Evolutionary conservation across 805 yeast species (phyloP), one percentile per base, ranked within the genome.

Genomic region (Schwanniomyces occidentalis): DNA sequence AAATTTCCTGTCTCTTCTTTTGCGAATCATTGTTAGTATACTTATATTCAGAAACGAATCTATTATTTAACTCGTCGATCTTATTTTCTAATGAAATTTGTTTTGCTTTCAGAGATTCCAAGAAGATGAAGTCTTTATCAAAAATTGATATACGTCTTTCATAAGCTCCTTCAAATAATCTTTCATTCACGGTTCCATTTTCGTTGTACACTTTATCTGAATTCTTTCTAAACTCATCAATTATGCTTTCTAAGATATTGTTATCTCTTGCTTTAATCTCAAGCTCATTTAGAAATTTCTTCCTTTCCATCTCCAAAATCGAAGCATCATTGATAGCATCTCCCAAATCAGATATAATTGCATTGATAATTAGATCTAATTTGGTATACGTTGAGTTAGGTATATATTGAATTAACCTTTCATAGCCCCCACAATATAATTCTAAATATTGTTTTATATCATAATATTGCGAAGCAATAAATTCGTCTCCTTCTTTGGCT

Each of bases 401-500:
- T 6, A 76, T 52, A 36, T 48, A 61, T 13, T 46, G 41, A 15
- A 44, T 46, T 8, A 76, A 46, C 3, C 52, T 36, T 2, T 59
- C 59, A 22, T 46, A 49, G 0, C 75, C 74, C 7, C 71, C 69
- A 17, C 67, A 63, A 39, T 70, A 72, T 4, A 73, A 55, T 24
- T 54, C 59, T 15, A 87, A 46, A 7, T 55, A 50, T 1, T 71
- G 66, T 36, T 69, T 73, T 30, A 85, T 64, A n/a, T 71, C 66
- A 1, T 53, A 44, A 42, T 78, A 75, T 30, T 75, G 73, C 3
- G 58, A 52, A 5, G 56, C 46, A 0, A 86, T 74, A 2, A 72
- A 61, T 3, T 55, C 55, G 55, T 89, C 95, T 6, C 93, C 85
- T 3, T 61, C 50, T 18, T 61, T 57, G 1, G 95, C 93, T 41